These are phyloP conservation scores for Coelastrella sp. DNA, from an alignment of 139 green algal species.

Conservation along the genomic window DNA sequence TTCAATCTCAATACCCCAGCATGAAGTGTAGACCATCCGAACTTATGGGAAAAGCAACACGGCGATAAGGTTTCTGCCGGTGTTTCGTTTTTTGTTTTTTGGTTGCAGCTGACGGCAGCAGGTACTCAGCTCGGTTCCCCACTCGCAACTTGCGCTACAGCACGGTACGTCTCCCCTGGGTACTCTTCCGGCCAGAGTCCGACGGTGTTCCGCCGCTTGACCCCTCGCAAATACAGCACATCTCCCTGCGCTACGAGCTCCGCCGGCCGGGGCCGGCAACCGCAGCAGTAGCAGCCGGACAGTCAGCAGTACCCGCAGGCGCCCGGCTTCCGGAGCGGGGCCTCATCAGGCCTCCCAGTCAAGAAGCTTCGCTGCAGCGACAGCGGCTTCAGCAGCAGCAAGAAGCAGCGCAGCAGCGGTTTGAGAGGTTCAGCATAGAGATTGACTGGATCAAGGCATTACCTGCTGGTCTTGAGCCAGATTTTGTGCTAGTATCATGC, in stretches of 20 bases:
- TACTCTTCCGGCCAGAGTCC: constrained; percentile 79
- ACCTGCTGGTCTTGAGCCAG: constrained; percentile 82
- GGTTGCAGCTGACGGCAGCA: not conserved
- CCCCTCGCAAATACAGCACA: constrained; percentile 37
- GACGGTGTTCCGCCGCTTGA: constrained; percentile 59
- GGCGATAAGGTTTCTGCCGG: not conserved
- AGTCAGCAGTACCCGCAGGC: not conserved
- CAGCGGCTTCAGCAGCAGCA: constrained; percentile 8
- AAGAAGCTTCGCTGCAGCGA: not conserved
- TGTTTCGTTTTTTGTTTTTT: not conserved
- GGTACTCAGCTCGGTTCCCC: constrained; percentile 76
- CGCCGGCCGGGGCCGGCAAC: not conserved
- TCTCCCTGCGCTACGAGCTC: constrained; percentile 56
- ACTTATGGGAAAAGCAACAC: no score
- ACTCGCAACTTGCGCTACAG: constrained; percentile 67
- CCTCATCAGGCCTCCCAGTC: not conserved
- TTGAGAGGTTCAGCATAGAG: constrained; percentile 72
- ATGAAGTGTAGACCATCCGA: no score
- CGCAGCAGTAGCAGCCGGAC: constrained; percentile 30
- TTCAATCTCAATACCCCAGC: no score
- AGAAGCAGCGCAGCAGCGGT: constrained; percentile 3
- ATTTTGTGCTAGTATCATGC: constrained; percentile 96
- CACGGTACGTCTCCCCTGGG: constrained; percentile 87
- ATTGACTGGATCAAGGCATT: constrained; percentile 89
- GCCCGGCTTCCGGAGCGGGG: not conserved